Percentiles rank a stretch among this genome's conserved stretches.
Conservation (phyloP, 257 asterid species). For the Salvia hispanica region DNA sequence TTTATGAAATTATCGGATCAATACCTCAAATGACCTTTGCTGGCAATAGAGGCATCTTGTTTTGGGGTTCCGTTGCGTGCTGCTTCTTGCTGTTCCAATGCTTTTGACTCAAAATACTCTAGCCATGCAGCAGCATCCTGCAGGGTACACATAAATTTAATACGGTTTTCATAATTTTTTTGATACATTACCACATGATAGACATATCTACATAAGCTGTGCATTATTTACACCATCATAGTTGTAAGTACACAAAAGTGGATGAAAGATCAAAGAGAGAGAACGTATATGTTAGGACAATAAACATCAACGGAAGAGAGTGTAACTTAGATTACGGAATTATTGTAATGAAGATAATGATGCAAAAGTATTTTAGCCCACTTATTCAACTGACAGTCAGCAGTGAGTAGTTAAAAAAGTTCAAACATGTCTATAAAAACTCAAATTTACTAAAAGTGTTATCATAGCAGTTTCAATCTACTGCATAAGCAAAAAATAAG, state of each 20-base stretch:
- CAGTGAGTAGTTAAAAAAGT: neutral
- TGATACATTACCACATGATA: slow-evolving; percentile 4
- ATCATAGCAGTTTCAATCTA: neutral
- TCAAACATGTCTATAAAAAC: neutral
- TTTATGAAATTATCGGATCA: slow-evolving; percentile 49
- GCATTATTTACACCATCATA: slow-evolving; percentile 10
- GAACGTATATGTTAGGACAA: neutral
- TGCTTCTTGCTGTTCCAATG: slow-evolving; percentile 98
- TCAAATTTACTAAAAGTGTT: neutral
- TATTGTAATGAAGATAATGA: neutral
- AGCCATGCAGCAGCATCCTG: slow-evolving; percentile 99
- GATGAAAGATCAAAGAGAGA: neutral
- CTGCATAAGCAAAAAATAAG: slow-evolving; percentile 8
- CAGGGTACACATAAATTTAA: slow-evolving; percentile 31
- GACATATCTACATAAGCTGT: slow-evolving; percentile 14
- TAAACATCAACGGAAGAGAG: slow-evolving; percentile 1
- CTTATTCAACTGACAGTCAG: neutral
- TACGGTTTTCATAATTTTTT: neutral
- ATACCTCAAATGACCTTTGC: slow-evolving; percentile 99
- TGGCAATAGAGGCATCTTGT: slow-evolving; percentile 96
- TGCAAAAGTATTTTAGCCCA: neutral
- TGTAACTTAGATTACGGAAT: neutral
- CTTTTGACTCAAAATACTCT: slow-evolving; percentile 96
- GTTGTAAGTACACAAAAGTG: slow-evolving; percentile 7
- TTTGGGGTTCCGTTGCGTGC: slow-evolving; percentile 90